phyloP scores from a whole-genome alignment of 495 filamentous ascomycete genomes.

The Penicillium longicatenatum region DNA sequence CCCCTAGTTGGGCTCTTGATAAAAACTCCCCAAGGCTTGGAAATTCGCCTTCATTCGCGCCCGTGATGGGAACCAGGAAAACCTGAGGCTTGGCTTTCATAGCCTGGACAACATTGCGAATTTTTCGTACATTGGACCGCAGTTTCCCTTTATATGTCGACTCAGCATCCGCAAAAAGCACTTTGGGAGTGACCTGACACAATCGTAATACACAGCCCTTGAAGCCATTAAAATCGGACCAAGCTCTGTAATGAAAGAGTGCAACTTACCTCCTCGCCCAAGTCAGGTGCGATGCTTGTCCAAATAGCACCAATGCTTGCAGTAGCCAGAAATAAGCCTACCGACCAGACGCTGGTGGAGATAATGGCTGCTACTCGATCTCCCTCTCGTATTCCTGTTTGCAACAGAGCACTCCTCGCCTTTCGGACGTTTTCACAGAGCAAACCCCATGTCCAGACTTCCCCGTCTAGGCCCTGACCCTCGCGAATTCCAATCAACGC shows the following conservation, averaged over 20 bases:
- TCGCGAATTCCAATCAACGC: slow-evolving; percentile 67
- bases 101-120: slow-evolving; percentile 54
- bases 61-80: slow-evolving; percentile 21
- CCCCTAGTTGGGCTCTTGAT: slow-evolving; percentile 7
- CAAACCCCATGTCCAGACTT: slow-evolving; percentile 58
- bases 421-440: slow-evolving; percentile 52
- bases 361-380: slow-evolving; percentile 71
- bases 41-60: slow-evolving; percentile 44
- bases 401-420: slow-evolving; percentile 57
- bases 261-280: slow-evolving; percentile 55
- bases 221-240: background rate
- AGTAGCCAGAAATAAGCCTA: slow-evolving; percentile 61
- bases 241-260: background rate
- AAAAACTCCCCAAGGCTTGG: slow-evolving; percentile 28
- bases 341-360: slow-evolving; percentile 65
- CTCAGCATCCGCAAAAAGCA: slow-evolving; percentile 70
- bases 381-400: slow-evolving; percentile 54
- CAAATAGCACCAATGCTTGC: slow-evolving; percentile 66
- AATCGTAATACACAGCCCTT: slow-evolving; percentile 69
- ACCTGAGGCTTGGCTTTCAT: slow-evolving; percentile 46
- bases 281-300: slow-evolving; percentile 67
- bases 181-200: slow-evolving; percentile 64
- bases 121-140: slow-evolving; percentile 16
- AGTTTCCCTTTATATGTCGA: slow-evolving; percentile 72
- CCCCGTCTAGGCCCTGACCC: slow-evolving; percentile 58